phyloP scores from a whole-genome alignment of 768 basidiomycete species.

The Boletus sp. region DNA sequence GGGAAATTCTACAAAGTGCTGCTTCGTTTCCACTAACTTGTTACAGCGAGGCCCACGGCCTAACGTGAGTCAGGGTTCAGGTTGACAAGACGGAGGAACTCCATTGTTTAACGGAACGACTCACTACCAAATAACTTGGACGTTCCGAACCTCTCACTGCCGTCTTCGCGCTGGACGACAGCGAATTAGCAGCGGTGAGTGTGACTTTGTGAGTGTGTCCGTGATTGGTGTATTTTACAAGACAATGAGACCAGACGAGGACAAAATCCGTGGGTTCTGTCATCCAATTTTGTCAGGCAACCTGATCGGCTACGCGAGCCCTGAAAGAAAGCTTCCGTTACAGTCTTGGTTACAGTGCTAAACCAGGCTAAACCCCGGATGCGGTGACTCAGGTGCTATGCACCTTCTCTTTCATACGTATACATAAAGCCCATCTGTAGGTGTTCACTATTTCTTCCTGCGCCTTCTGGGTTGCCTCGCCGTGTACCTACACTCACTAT shows the following conservation, averaged over 20 bases:
- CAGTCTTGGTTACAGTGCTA: constrained; percentile 19
- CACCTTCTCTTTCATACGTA: constrained; percentile 12
- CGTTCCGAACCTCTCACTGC: too few species aligned
- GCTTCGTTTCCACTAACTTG: constrained; percentile 16
- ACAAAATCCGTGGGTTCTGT: constrained; percentile 1
- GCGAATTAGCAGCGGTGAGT: neutral
- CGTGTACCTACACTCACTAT: constrained; percentile 44
- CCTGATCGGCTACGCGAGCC: constrained; percentile 18
- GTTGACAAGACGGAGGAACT: neutral
- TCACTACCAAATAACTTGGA: neutral
- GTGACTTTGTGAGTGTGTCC: neutral
- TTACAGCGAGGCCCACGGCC: constrained; percentile 8
- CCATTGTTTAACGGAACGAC: neutral
- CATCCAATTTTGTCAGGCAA: constrained; percentile 20
- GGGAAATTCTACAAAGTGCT: neutral
- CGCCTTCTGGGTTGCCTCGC: constrained; percentile 2
- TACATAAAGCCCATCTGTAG: constrained; percentile 18
- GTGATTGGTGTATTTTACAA: neutral
- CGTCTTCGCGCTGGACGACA: neutral
- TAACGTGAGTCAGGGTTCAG: constrained; percentile 14
- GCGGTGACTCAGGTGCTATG: neutral
- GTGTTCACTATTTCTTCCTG: constrained; percentile 2
- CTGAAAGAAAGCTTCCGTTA: constrained; percentile 19
- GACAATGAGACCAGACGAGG: too few species aligned
- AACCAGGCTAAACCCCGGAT: constrained; percentile 6